A percentile compares a stretch with the other conserved stretches of the same genome.
phyloP scores from a whole-genome alignment of 2,329 filamentous ascomycete genomes.

The Ascosphaera acerosa region DNA sequence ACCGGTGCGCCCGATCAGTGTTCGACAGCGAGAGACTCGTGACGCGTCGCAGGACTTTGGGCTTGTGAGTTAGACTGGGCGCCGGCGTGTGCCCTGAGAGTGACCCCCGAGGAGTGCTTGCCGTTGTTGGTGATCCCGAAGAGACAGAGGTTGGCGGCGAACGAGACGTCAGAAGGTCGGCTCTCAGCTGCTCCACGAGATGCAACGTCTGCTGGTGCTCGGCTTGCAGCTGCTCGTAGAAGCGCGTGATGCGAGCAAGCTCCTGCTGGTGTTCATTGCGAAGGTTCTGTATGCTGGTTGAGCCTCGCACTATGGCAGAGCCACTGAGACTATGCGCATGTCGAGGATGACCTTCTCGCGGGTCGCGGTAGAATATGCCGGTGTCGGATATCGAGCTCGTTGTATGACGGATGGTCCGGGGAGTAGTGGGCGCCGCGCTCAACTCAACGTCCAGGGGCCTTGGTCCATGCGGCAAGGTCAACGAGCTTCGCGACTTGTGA shows the following conservation, averaged over 20 bases:
- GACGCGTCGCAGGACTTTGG: slow-evolving; percentile 71
- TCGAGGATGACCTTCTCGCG: no score
- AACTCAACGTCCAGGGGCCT: slow-evolving; percentile 86
- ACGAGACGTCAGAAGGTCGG: slow-evolving; percentile 57
- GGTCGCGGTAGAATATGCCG: slow-evolving; percentile 32
- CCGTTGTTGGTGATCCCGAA: slow-evolving; percentile 25
- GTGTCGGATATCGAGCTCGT: slow-evolving; percentile 8
- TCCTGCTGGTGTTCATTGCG: slow-evolving; percentile 53
- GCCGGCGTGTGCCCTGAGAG: not conserved
- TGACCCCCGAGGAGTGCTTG: slow-evolving; percentile 27
- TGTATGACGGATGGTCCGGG: slow-evolving; percentile 6
- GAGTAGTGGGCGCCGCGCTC: slow-evolving; percentile 44
- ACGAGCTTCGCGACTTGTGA: not conserved
- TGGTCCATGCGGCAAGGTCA: slow-evolving; percentile 43
- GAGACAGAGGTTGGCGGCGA: slow-evolving; percentile 6
- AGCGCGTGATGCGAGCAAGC: slow-evolving; percentile 45
- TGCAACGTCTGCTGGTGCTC: slow-evolving; percentile 61
- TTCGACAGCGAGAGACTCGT: slow-evolving; percentile 61
- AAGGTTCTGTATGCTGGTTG: slow-evolving; percentile 39
- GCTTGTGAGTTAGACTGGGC: slow-evolving; percentile 21
- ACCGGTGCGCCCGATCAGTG: slow-evolving; percentile 75
- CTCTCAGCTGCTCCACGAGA: slow-evolving; percentile 76
- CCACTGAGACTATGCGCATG: no score
- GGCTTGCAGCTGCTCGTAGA: slow-evolving; percentile 59
- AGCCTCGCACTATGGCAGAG: not conserved